Base-by-base conservation (phyloP, 1,284 basidiomycete species). In the Papiliotrema fonsecae region DNA sequence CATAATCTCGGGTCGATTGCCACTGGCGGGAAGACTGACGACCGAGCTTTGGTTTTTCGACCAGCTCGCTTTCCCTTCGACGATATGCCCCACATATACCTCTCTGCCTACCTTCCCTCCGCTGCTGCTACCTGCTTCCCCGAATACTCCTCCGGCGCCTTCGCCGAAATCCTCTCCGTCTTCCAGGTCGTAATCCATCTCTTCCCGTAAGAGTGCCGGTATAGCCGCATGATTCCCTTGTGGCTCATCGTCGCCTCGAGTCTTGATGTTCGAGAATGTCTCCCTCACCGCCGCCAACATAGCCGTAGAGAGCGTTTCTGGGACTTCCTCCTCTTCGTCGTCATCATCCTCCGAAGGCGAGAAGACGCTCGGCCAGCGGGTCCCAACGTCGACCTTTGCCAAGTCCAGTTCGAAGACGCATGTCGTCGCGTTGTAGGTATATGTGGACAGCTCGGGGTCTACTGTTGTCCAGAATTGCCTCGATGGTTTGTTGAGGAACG, bases 301-400 rank as follows among this genome's bases (percentile, higher is more conserved):
- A 0, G 84, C 86, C 1, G 88, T 84, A 59, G 92, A 86, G 46
- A 97, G 76, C 5, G 89, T 93, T 74, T 97, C 94, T 0, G 86
- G 82, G 1, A 97, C 88, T 41, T 90, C 86, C 11, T 78, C 74
- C 50, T 85, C 80, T 18, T 55, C 57, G 27, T 61, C 57, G n/a
- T 60, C 65, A 25, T 61, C 55, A 9, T 57, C 37, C 5, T 40
- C 45, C 1, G 22, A 55, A 0, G 66, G 61, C 1, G 57, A 77
- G 63, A 97, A 96, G 3, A 96, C 80, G 42, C 87, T 84, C 44
- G 83, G 77, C 93, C 93, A 97, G 52, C 85, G 82, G 25, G 84
- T 87, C 3, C 82, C 84, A 48, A 84, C 82, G 62, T 87, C 78
- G 51, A 79, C 78, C 70, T 96, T 94, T 69, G 89, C 85, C 38